Evolutionary conservation across 179 eudicot genomes (phyloP), one percentile per base, ranked within the genome.

Genomic region (Vitellaria paradoxa): DNA sequence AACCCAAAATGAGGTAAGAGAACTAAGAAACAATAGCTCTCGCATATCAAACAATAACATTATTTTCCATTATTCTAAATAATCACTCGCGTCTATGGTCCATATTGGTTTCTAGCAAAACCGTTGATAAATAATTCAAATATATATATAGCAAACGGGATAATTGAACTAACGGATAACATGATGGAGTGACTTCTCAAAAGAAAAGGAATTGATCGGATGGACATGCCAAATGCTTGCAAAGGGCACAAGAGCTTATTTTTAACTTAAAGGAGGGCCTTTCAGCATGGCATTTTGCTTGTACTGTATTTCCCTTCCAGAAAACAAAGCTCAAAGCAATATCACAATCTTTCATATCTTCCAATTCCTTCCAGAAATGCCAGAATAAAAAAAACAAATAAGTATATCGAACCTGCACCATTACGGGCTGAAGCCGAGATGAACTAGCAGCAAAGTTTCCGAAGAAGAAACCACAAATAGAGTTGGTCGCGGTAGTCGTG

Each of bases 391-490:
- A 17, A 56, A 37, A 11, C 20, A 49, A 18, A 68, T 12, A 72
- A 57, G 7, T 18, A 56, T 15, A 6, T 71, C 45, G 5, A 40
- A 37, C 15, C 77, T 68, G 66, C 5, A 77, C 81, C 78, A 74
- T 81, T 56, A 81, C 26, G n/a, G 72, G 56, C 46, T 46, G 72
- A 42, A 77, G 65, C 74, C 30, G 81, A 64, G 30, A 11, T 3
- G 26, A 17, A 53, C 15, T 47, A 26, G 60, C 18, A 70, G 70
- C 45, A 61, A 66, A 63, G 47, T 75, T 64, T 64, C 77, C 21
- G 17, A 50, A 77, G 71, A 30, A 70, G 21, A 63, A n/a, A 37
- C 64, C 40, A 64, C 12, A 52, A 52, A 5, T 70, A 24, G 23
- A 17, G 30, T 78, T 2, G 13, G 50, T 15, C 6, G 72, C 12